A percentile compares a stretch with the other conserved stretches of the same genome.
phyloP scores from a whole-genome alignment of 2,329 filamentous ascomycete genomes.

The Ceratocystis harringtonii region DNA sequence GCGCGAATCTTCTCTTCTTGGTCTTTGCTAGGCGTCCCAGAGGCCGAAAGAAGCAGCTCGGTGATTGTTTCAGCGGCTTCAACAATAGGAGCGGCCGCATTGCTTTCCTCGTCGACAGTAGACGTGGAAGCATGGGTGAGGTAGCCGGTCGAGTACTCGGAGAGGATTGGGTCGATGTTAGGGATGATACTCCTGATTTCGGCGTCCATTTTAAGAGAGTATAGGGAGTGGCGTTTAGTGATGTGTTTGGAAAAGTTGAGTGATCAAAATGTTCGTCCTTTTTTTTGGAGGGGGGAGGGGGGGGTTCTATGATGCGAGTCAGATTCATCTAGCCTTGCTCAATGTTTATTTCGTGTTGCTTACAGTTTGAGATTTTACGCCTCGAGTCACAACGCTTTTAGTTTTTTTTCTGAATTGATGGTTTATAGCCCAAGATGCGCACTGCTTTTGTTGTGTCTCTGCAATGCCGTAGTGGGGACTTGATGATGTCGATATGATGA shows the following conservation, averaged over 20 bases:
- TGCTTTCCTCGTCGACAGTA: constrained; percentile 60
- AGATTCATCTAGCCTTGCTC: neutral
- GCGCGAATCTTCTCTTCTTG: constrained; percentile 66
- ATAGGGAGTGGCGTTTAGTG: neutral
- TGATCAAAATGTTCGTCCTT: neutral
- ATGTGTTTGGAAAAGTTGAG: neutral
- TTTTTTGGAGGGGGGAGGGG: neutral
- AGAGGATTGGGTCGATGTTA: constrained; percentile 74
- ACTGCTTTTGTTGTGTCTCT: neutral
- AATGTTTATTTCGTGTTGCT: neutral
- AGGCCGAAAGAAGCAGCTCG: constrained; percentile 85
- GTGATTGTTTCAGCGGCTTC: constrained; percentile 76
- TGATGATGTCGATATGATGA: constrained; percentile 4
- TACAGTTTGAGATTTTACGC: neutral
- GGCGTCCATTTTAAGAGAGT: constrained; percentile 52
- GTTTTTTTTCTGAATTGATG: neutral
- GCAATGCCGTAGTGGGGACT: constrained; percentile 4
- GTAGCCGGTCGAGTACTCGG: constrained; percentile 88
- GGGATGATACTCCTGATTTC: constrained; percentile 75
- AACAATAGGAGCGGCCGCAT: constrained; percentile 57
- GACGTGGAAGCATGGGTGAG: constrained; percentile 81
- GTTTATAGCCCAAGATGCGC: neutral
- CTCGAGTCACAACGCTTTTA: neutral
- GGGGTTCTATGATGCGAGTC: neutral
- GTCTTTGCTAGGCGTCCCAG: constrained; percentile 57